These are phyloP conservation scores for Diaporthe amygdali DNA, from an alignment of 2,329 filamentous ascomycete species.

Conservation along the genomic window DNA sequence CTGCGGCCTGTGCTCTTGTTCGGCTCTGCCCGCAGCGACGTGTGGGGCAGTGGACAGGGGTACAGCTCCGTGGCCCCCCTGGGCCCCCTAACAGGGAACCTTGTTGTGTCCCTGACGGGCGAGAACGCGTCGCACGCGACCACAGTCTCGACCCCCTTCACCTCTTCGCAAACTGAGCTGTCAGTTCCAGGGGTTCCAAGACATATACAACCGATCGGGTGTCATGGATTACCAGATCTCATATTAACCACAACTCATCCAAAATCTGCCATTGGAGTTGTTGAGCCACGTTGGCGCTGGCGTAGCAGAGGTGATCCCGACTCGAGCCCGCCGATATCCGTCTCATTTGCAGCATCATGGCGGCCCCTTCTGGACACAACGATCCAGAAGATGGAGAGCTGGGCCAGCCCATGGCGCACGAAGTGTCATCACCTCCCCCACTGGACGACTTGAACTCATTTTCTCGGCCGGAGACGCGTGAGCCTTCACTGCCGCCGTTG, in stretches of 20 bases:
- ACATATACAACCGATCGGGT: neutral
- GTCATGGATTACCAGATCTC: neutral
- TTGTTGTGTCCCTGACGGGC: neutral
- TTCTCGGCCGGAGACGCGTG: slow-evolving; percentile 38
- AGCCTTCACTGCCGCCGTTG: slow-evolving; percentile 46
- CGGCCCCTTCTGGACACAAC: neutral
- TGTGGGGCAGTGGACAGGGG: neutral
- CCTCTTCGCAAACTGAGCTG: neutral
- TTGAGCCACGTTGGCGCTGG: neutral
- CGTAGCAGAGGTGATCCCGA: neutral
- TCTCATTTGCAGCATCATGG: neutral
- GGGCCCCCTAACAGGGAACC: neutral
- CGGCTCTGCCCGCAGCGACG: slow-evolving; percentile 1
- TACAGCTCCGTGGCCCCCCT: neutral
- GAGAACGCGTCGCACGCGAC: slow-evolving; percentile 7
- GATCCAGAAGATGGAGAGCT: neutral
- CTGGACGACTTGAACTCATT: neutral
- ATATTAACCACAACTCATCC: neutral
- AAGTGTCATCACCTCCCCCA: neutral
- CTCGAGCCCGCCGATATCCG: neutral
- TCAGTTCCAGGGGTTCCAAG: neutral
- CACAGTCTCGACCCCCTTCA: neutral
- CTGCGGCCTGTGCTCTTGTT: slow-evolving; percentile 1
- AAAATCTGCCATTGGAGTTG: neutral
- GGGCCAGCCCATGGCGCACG: neutral